These are phyloP conservation scores for Ambrosiella xylebori DNA, from an alignment of 2,329 filamentous ascomycete species.

Conservation along the genomic window DNA sequence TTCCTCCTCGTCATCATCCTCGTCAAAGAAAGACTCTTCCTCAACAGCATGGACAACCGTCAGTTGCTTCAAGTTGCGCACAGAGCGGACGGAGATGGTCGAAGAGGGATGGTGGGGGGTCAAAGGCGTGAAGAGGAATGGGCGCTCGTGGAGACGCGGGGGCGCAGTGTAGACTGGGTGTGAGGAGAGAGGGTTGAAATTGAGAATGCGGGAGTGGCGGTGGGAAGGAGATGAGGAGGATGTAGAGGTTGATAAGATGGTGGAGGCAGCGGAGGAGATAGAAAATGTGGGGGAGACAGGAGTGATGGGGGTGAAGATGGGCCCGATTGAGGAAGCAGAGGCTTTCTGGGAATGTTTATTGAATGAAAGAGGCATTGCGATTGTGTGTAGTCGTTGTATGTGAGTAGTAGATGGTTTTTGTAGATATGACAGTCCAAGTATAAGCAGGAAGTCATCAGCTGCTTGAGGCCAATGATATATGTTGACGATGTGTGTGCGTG, in stretches of 20 bases:
- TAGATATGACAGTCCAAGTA: not conserved
- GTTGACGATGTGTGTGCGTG: too few relatives aligned
- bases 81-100: slow-evolving; percentile 11
- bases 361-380: slow-evolving; percentile 9
- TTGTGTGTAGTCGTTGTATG: not conserved
- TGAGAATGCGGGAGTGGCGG: slow-evolving; percentile 11
- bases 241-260: slow-evolving; percentile 1
- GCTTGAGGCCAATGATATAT: not conserved
- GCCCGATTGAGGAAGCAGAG: slow-evolving; percentile 4
- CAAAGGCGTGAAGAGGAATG: slow-evolving; percentile 10
- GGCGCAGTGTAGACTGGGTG: slow-evolving; percentile 10
- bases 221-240: slow-evolving; percentile 5
- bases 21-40: slow-evolving; percentile 6
- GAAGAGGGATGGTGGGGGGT: slow-evolving; percentile 7
- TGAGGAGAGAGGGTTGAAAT: slow-evolving; percentile 12
- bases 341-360: slow-evolving; percentile 9
- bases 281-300: not conserved
- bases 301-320: not conserved
- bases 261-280: not conserved
- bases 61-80: slow-evolving; percentile 8
- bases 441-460: not conserved
- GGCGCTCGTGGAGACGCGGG: slow-evolving; percentile 13
- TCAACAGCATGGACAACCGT: slow-evolving; percentile 12
- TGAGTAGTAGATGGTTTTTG: not conserved
- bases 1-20: slow-evolving; percentile 1